Conservation (phyloP, 169 alveolate genomes). For the Plasmodium relictum region DNA sequence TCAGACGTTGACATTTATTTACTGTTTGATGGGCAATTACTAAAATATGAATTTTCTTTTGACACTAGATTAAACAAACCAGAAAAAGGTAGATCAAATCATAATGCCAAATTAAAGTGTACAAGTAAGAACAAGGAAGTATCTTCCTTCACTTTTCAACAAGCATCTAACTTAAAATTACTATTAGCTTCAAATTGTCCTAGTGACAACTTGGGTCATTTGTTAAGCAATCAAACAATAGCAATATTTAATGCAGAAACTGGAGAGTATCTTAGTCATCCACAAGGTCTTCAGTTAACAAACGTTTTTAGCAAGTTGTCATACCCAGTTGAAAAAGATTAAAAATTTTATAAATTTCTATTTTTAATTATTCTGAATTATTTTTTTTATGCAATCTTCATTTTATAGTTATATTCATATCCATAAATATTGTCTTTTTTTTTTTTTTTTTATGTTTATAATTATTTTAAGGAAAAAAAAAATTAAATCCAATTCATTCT, state of each 20-base stretch:
- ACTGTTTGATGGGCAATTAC: slow-evolving; percentile 81
- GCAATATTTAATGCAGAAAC: slow-evolving; percentile 73
- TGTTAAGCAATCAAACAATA: slow-evolving; percentile 55
- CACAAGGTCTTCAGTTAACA: slow-evolving; percentile 69
- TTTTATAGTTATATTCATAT: no score
- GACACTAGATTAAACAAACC: slow-evolving; percentile 79
- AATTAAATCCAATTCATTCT: background rate
- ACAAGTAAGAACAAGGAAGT: slow-evolving; percentile 57
- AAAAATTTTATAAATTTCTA: background rate
- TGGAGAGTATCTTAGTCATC: slow-evolving; percentile 74
- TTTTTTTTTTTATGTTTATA: no score
- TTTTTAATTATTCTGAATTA: background rate
- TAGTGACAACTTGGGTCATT: slow-evolving; percentile 65
- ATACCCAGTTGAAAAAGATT: slow-evolving; percentile 57
- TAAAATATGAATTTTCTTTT: slow-evolving; percentile 80
- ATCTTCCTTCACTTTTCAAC: slow-evolving; percentile 54
- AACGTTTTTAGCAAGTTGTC: slow-evolving; percentile 42
- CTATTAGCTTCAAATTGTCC: slow-evolving; percentile 69
- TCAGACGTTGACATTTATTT: slow-evolving; percentile 82
- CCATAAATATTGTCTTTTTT: no score
- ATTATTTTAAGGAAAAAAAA: background rate
- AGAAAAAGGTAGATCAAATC: slow-evolving; percentile 75
- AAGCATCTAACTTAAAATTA: slow-evolving; percentile 35
- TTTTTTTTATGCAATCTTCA: background rate
- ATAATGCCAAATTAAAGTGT: slow-evolving; percentile 74